Evolutionary conservation across 148 eudicot genomes (phyloP), one percentile per base, ranked within the genome.

Genomic region (Rhododendron williamsianum): DNA sequence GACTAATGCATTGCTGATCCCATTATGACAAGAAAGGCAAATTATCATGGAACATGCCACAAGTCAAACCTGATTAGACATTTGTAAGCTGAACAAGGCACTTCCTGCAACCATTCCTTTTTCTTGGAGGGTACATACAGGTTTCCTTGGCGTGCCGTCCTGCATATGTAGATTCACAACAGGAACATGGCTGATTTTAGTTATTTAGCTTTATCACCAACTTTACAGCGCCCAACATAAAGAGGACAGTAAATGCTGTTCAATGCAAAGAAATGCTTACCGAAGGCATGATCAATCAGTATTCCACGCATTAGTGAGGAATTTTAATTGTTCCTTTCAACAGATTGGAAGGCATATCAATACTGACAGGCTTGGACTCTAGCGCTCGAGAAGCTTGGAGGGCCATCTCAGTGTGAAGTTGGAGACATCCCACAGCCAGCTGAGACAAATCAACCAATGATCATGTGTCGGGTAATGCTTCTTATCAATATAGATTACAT

Each of bases 351-450:
- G 92, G 91, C 86, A 93, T 90, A 56, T 86, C 92, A 78, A 92
- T 88, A 89, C 87, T 87, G 81, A 88, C 91, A 63, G 87, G 84
- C 33, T 84, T 87, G 83, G 94, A 91, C 84, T 93, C 92, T 9
- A 96, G 78, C 38, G 94, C 96, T 67, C 97, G 94, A 33, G 99
- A 93, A 82, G 98, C 94, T 89, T 92, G 95, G 77, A 96, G 91
- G 41, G 97, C 94, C 98, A 95, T 91, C 93, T 96, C 97, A n/a
- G 98, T 90, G 79, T 96, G 98, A 72, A 95, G 93, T 88, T 95
- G 99, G 78, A 96, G 95, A 89, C 98, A 94, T 72, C 93, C 90
- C 91, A 94, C 93, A 48, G 99, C 99, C 89, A 94, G 91, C 99
- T 96, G 93, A 86, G 81, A 86, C 58, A 27, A 76, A 76, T 21